phyloP scores from a whole-genome alignment of 306 rosid genomes.

The Casuarina glauca region DNA sequence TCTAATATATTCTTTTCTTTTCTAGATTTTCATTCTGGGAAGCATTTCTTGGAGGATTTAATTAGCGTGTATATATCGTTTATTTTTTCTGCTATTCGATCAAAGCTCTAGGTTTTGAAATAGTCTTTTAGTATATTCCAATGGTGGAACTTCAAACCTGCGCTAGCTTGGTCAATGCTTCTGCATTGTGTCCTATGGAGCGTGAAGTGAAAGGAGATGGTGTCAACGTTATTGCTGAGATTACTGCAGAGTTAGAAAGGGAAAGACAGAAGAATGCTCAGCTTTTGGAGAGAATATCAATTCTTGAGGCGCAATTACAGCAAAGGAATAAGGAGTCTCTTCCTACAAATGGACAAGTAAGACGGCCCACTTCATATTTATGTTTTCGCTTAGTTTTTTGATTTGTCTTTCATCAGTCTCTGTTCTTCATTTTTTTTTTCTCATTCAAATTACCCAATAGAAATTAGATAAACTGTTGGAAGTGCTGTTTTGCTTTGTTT shows the following conservation, averaged over 20 bases:
- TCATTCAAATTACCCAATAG: background rate
- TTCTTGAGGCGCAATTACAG: constrained; percentile 79
- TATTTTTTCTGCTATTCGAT: constrained; percentile 7
- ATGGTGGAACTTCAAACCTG: constrained; percentile 72
- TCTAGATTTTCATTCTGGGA: constrained; percentile 15
- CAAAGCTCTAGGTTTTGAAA: constrained; percentile 14
- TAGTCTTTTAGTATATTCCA: constrained; percentile 14
- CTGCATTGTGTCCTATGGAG: constrained; percentile 53
- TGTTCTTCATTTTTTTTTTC: background rate
- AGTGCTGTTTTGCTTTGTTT: background rate
- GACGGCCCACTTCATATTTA: constrained; percentile 20
- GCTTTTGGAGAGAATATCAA: constrained; percentile 65
- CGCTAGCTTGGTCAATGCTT: constrained; percentile 55
- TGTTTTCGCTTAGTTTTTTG: constrained; percentile 4
- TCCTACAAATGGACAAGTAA: constrained; percentile 40
- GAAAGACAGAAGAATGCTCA: constrained; percentile 74
- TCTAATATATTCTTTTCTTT: background rate
- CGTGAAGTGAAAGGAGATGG: constrained; percentile 55
- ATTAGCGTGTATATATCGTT: constrained; percentile 6
- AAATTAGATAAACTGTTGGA: background rate
- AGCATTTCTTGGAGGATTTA: constrained; percentile 22
- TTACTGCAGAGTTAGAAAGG: constrained; percentile 66
- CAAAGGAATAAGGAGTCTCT: constrained; percentile 43
- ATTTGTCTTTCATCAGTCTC: background rate
- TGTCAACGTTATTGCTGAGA: constrained; percentile 48